Base-by-base conservation (phyloP, 129 eudicot species). In the Ambrosia trifida region DNA sequence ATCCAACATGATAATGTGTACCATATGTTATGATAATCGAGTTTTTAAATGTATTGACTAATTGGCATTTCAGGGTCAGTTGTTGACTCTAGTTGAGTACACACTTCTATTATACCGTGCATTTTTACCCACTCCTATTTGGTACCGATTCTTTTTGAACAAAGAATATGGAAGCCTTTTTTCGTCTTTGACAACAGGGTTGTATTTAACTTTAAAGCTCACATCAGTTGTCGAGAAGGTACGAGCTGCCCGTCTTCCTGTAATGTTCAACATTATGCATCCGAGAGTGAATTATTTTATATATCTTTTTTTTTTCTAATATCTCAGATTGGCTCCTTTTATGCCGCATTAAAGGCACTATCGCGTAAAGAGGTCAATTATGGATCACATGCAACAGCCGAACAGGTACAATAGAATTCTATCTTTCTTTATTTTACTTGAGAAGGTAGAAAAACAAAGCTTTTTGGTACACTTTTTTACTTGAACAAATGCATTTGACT, bases 151-250 rank as follows among this genome's bases (percentile, higher is more conserved):
- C 73, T 87, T 87, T 66, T 74, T 87, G 68, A 87, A 87, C 78
- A 87, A 87, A 82, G 89, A 87, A 17, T 84, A 87, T 64, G 93
- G 93, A 47, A 82, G 89, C 81, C 87, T 87, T 32, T 84, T 87
- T 74, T 87, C 92, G 11, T 87, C 92, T 60, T 49, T 87, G 68
- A 87, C 82, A 63, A 84, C 88, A 0, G 92, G 92, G 43, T 75
- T 87, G 64, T 87, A 87, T 72, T 57, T 87, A 64, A 87, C 88
- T 12, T 79, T 87, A 56, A 87, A 87, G 81, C 88, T 87, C 63
- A 83, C 92, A 5, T 81, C 92, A 41, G 83, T 84, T 72, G 85
- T 87, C 66, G 88, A 83, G 80, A 83, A 83, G 88, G 92, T 87
- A 85, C 3, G 62, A 7, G 36, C 64, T 30, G 11, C 31, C 41